Evolutionary conservation across 2,329 filamentous ascomycete species (phyloP).

Genomic region (Remersonia thermophila): DNA sequence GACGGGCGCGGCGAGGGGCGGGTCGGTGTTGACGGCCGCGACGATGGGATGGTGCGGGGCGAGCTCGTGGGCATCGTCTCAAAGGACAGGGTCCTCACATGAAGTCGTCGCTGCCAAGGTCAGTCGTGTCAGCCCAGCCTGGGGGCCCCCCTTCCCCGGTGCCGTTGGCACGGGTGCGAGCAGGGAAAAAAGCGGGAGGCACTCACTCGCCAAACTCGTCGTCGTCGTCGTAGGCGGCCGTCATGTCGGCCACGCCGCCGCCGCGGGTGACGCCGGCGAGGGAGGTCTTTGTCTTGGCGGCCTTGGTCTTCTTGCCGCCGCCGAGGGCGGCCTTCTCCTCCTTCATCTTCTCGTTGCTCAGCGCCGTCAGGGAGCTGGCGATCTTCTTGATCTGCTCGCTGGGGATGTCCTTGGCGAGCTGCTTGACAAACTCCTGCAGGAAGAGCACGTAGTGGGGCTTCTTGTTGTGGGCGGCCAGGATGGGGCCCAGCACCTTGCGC

Average conservation of each 20-base stretch:
- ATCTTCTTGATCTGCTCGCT: constrained; percentile 97
- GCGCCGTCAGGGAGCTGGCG: constrained; percentile 70
- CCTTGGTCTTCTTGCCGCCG: constrained; percentile 93
- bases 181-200: no score
- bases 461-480: constrained; percentile 63
- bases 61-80: no score
- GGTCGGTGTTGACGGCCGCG: no score
- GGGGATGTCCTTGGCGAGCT: constrained; percentile 72
- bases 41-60: no score
- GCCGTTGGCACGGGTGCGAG: no score
- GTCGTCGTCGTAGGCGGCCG: constrained; percentile 57
- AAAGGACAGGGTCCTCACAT: no score
- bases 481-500: constrained; percentile 64
- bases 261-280: constrained; percentile 52
- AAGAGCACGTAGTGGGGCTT: constrained; percentile 87
- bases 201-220: constrained; percentile 59
- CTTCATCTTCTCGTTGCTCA: constrained; percentile 96
- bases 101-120: constrained; percentile 52
- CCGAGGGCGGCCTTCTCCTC: constrained; percentile 94
- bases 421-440: constrained; percentile 81
- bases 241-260: constrained; percentile 51
- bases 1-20: no score
- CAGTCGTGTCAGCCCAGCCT: constrained; percentile 4
- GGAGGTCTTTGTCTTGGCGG: constrained; percentile 84
- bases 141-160: no score